phyloP scores from a whole-genome alignment of 129 eudicot genomes.

The Ambrosia trifida region DNA sequence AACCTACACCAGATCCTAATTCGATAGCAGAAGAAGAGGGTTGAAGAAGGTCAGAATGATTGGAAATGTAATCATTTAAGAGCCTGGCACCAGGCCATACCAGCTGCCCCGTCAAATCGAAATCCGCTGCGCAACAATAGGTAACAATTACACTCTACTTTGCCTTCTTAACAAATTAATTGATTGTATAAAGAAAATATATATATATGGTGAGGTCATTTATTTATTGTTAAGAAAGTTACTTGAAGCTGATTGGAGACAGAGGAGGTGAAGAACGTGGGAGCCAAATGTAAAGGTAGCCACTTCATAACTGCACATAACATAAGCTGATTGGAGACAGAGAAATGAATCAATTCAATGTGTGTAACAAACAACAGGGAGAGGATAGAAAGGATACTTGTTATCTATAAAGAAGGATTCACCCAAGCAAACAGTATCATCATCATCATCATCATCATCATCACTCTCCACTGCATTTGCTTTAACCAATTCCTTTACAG shows the following conservation, averaged over 20 bases:
- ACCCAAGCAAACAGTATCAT: conserved; percentile 72
- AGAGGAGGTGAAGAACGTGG: conserved; percentile 77
- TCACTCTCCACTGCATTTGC: conserved; percentile 35
- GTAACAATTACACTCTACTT: conserved; percentile 17
- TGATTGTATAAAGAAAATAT: no score
- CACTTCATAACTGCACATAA: conserved; percentile 63
- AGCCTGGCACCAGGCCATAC: conserved; percentile 99
- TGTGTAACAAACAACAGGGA: not conserved
- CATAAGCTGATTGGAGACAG: no score
- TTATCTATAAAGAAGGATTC: conserved; percentile 79
- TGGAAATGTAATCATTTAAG: conserved; percentile 77
- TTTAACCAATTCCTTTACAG: conserved; percentile 17
- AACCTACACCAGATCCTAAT: conserved; percentile 98
- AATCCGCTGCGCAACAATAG: conserved; percentile 85
- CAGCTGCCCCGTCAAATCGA: conserved; percentile 93
- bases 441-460: conserved; percentile 45
- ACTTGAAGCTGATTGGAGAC: conserved; percentile 97
- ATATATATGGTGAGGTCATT: no score
- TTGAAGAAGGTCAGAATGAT: conserved; percentile 64
- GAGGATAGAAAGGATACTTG: conserved; percentile 40
- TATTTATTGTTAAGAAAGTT: conserved; percentile 24
- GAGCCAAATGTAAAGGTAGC: conserved; percentile 85
- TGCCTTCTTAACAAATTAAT: no score
- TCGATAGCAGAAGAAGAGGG: conserved; percentile 83
- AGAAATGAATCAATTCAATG: conserved; percentile 8